Evolutionary conservation across 139 green algal genomes (phyloP), one percentile per base, ranked within the genome.

Genomic region (Chlorella sp.): DNA sequence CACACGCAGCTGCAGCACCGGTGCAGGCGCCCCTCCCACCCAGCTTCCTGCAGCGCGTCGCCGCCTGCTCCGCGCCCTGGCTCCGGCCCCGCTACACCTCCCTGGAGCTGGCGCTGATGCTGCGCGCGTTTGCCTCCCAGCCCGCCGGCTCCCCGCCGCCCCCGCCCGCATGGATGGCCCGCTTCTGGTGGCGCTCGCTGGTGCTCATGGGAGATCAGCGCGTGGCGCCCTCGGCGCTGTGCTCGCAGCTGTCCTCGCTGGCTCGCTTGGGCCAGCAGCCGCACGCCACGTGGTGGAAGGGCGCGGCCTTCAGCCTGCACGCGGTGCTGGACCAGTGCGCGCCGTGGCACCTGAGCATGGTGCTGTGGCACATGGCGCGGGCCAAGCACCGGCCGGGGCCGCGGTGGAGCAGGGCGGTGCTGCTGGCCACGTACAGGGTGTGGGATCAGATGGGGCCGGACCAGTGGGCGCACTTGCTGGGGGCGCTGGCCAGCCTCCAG

Each of bases 401-500:
- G 2, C 2, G 22, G 22, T 67, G 61, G 61, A 22, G n/a, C 29
- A 4, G 29, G 61, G 22, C 27, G 61, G 33, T 35, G n/a, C 61
- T 67, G 23, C 29, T 67, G 61, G 61, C 61, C 2, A 67, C 61
- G 27, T 67, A 67, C 61, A 27, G 61, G 23, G n/a, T 27, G 23
- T 67, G 61, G 61, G 61, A 67, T 6, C 2, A 34, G 3, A 35
- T 67, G n/a, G 14, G 23, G 3, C 27, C 61, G 27, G n/a, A 30
- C 3, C 23, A 67, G n/a, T 67, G 61, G 61, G 29, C 6, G 22
- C 23, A 67, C n/a, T 34, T 67, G 61, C 61, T 67, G 61, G 33
- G n/a, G 23, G 61, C 61, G 3, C 61, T 67, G n/a, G 61, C 61
- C 3, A 67, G 34, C n/a, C 61, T 67, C 61, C 22, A 67, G 61